Conservation (phyloP, 306 rosid species). For the Benincasa hispida region DNA sequence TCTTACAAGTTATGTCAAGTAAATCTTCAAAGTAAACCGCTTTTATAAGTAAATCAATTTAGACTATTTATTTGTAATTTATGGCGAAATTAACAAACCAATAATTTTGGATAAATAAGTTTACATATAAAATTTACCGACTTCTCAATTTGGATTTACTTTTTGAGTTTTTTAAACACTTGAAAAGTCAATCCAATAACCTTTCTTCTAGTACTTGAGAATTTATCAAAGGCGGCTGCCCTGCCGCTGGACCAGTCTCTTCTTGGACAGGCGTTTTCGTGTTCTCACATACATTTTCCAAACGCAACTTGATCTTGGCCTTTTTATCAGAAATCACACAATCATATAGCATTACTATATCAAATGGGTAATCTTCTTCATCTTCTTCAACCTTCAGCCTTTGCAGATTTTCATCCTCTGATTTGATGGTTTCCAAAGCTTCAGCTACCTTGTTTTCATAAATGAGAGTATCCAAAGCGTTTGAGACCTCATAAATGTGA, state of each 20-base stretch:
- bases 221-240: background rate
- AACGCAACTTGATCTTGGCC: slow-evolving; percentile 17
- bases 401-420: slow-evolving; percentile 35
- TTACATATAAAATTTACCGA: too few species aligned
- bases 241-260: background rate
- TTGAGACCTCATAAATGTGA: slow-evolving; percentile 33
- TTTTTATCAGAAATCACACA: slow-evolving; percentile 42
- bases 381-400: slow-evolving; percentile 24
- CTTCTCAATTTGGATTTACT: too few species aligned
- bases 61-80: too few species aligned
- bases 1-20: too few species aligned
- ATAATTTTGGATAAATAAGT: too few species aligned
- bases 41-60: too few species aligned
- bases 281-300: slow-evolving; percentile 33
- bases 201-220: background rate
- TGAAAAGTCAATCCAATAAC: too few species aligned
- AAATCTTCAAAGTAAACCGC: too few species aligned
- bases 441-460: slow-evolving; percentile 49
- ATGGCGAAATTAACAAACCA: too few species aligned
- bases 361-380: slow-evolving; percentile 7
- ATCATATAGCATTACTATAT: slow-evolving; percentile 18
- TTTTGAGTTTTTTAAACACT: too few species aligned
- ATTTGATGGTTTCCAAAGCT: slow-evolving; percentile 40
- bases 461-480: slow-evolving; percentile 40
- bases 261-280: slow-evolving; percentile 30